Base-by-base conservation (phyloP, 164 flowering plant species). In the Cinnamomum micranthum region DNA sequence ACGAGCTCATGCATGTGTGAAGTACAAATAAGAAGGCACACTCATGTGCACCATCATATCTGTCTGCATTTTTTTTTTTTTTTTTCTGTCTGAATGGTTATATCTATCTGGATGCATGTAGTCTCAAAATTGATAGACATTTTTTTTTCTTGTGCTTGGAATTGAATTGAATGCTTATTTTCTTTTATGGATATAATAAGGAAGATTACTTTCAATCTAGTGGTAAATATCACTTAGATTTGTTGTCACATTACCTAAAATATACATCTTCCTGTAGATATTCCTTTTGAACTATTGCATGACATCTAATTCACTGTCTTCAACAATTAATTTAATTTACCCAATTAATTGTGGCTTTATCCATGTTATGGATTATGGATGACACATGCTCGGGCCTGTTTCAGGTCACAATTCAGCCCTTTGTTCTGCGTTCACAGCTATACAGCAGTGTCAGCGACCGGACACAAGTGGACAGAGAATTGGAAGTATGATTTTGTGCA, bases 391-490 rank as follows among this genome's bases (percentile, higher is more conserved):
- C 1, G 35, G 47, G 55, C 33, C 77, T 73, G 73, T 55, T n/a
- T 55, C 87, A 92, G 99, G 88, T 87, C 47, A 76, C 88, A 3
- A 68, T 92, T 73, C 86, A 82, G 74, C 97, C 97, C 3, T 95
- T 95, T 77, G 70, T 95, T 74, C 82, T 95, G 70, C 87, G 84
- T 52, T 92, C 99, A 7, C 97, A 95, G 75, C 77, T 93, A 80
- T 95, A 93, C 76, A 93, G 99, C 86, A 90, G 96, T 73, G 86
- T 95, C 6, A 81, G 89, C 68, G 94, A 95, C 81, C 86, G 97
- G 81, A 95, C 98, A 4, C 90, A 87, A 79, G 98, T 93, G 68
- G 99, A 95, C 76, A 87, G 98, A 81, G 95, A 95, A 52, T 76
- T 95, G 80, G 99, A 95, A 96, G 99, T 93, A 9, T 77, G 80